Conservation (phyloP, 805 yeast genomes). For the Candida vaughaniae region DNA sequence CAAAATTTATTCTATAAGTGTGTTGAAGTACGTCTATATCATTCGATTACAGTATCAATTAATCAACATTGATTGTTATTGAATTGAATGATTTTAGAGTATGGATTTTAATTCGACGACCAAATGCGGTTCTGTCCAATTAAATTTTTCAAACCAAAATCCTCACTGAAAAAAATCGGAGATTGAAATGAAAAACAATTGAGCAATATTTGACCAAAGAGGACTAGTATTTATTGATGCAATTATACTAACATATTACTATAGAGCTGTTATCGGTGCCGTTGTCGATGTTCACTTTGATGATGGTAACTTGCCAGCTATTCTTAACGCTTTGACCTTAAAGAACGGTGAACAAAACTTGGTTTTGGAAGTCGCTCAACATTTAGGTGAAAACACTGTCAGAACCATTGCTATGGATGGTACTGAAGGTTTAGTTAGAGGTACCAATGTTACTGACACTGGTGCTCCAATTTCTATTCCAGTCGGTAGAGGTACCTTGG, state of each 20-base stretch:
- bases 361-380: slow-evolving; percentile 98
- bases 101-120: not conserved
- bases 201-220: too few species aligned
- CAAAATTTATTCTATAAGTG: too few species aligned
- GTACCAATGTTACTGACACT: slow-evolving; percentile 86
- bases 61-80: too few species aligned
- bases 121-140: slow-evolving; percentile 22
- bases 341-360: slow-evolving; percentile 75
- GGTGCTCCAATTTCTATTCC: slow-evolving; percentile 99
- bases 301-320: slow-evolving; percentile 95
- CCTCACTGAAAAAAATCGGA: slow-evolving; percentile 8
- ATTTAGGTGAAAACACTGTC: slow-evolving; percentile 99
- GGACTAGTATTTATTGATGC: too few species aligned
- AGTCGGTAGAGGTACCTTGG: slow-evolving; percentile 98
- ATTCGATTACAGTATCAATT: too few species aligned
- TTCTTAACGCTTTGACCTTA: slow-evolving; percentile 93
- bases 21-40: too few species aligned
- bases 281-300: slow-evolving; percentile 98
- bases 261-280: slow-evolving; percentile 97
- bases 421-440: slow-evolving; percentile 99
- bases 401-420: slow-evolving; percentile 99
- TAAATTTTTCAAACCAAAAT: slow-evolving; percentile 20
- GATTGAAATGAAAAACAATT: too few species aligned
- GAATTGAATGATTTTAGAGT: too few species aligned
- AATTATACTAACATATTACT: slow-evolving; percentile 3